A percentile compares a stretch with the other conserved stretches of the same genome.
Conservation (phyloP, 2,329 filamentous ascomycete species). For the Cladophialophora immunda region DNA sequence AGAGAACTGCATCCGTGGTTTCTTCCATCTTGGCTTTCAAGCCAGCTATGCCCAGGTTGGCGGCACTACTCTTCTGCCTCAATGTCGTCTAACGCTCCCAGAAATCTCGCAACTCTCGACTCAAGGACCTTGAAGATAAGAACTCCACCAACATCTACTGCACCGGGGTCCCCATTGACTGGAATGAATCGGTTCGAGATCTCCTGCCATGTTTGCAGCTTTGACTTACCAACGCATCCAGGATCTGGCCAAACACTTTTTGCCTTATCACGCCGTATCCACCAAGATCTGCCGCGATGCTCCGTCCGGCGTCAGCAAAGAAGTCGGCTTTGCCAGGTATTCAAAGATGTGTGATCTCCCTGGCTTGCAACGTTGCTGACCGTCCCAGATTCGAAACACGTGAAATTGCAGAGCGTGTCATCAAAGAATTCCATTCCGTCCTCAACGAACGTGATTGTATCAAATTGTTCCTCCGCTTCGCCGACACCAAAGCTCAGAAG, state of each 20-base stretch:
- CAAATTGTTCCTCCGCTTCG: constrained; percentile 92
- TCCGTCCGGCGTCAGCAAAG: constrained; percentile 86
- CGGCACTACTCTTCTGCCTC: constrained; percentile 39
- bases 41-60: constrained; percentile 92
- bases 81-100: constrained; percentile 51
- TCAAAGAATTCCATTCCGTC: constrained; percentile 84
- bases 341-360: not conserved
- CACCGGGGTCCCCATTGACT: constrained; percentile 90
- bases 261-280: constrained; percentile 75
- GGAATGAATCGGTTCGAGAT: constrained; percentile 82
- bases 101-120: constrained; percentile 98
- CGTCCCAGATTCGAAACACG: constrained; percentile 80
- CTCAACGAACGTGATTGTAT: constrained; percentile 79
- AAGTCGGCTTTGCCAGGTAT: constrained; percentile 96
- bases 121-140: constrained; percentile 94
- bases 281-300: constrained; percentile 94
- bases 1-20: constrained; percentile 94
- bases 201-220: not conserved
- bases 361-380: constrained; percentile 33
- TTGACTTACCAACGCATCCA: constrained; percentile 56
- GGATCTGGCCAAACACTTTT: constrained; percentile 73
- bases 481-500: constrained; percentile 96
- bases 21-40: constrained; percentile 94
- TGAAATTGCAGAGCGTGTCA: constrained; percentile 88
- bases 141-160: constrained; percentile 95